Conservation (phyloP, 2,329 filamentous ascomycete species). For the Graphilbum sp. region DNA sequence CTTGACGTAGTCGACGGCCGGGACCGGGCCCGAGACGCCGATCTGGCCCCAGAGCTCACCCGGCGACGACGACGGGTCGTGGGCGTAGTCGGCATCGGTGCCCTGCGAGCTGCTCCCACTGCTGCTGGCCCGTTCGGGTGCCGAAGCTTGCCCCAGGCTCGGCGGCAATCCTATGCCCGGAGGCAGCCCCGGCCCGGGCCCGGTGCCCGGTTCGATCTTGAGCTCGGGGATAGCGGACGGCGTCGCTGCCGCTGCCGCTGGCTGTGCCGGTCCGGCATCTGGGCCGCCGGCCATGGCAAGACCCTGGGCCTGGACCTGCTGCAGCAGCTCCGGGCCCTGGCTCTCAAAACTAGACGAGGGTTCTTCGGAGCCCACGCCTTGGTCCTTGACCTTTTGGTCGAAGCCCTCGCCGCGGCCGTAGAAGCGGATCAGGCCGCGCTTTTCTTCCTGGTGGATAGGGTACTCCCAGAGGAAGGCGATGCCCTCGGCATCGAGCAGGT, state of each 20-base stretch:
- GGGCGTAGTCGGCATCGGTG: constrained; percentile 26
- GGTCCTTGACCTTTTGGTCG: constrained; percentile 21
- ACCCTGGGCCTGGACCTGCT: too few relatives aligned
- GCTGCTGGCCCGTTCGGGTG: constrained; percentile 4
- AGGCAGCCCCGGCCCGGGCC: too few relatives aligned
- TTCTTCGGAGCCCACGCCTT: not conserved
- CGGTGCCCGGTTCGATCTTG: too few relatives aligned
- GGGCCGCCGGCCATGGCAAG: too few relatives aligned
- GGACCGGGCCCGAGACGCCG: constrained; percentile 30
- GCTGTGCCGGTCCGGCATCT: too few relatives aligned
- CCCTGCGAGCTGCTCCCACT: constrained; percentile 20
- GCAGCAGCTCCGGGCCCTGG: too few relatives aligned
- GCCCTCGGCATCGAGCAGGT: constrained; percentile 28
- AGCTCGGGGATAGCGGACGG: too few relatives aligned
- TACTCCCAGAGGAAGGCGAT: constrained; percentile 49
- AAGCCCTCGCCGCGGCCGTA: constrained; percentile 67
- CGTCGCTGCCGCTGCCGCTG: too few relatives aligned
- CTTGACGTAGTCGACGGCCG: constrained; percentile 16
- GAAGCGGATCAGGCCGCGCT: constrained; percentile 55
- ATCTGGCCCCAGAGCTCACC: constrained; percentile 43
- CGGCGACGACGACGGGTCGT: constrained; percentile 34
- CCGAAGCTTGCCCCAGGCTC: too few relatives aligned
- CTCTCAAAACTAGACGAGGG: too few relatives aligned
- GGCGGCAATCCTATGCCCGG: too few relatives aligned
- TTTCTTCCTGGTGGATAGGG: constrained; percentile 60